Evolutionary conservation across 2,329 filamentous ascomycete genomes (phyloP).

Genomic region (Monilinia polystroma): DNA sequence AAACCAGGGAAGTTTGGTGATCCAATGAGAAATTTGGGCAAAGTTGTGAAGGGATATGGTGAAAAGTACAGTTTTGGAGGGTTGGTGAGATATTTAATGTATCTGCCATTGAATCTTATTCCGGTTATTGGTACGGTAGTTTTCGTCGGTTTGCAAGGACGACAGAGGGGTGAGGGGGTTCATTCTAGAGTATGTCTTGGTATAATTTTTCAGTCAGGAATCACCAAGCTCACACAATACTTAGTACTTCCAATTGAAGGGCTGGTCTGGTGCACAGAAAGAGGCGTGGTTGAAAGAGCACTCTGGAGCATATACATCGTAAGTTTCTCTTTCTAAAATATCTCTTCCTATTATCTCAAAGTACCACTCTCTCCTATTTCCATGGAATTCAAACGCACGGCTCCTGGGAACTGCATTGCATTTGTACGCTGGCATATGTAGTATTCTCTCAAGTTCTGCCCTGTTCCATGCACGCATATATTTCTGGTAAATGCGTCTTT

Average conservation of each 20-base stretch:
- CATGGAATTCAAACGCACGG: background rate
- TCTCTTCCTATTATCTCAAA: background rate
- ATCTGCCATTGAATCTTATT: conserved; percentile 89
- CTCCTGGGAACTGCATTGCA: conserved; percentile 6
- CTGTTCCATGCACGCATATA: background rate
- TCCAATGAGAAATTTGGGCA: conserved; percentile 55
- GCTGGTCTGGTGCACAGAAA: conserved; percentile 66
- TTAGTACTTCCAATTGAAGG: conserved; percentile 89
- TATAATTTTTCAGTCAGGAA: background rate
- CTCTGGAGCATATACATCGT: conserved; percentile 78
- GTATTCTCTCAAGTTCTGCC: background rate
- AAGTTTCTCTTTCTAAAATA: conserved; percentile 40
- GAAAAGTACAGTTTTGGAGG: conserved; percentile 58
- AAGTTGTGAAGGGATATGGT: conserved; percentile 57
- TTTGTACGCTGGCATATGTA: conserved; percentile 1
- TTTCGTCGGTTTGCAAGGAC: conserved; percentile 76
- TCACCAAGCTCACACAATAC: conserved; percentile 35
- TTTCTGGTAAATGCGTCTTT: conserved; percentile 12
- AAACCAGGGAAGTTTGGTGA: conserved; percentile 54
- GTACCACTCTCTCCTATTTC: background rate
- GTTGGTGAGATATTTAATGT: conserved; percentile 66
- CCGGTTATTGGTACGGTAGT: conserved; percentile 80
- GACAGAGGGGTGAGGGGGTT: conserved; percentile 41
- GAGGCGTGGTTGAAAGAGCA: conserved; percentile 69
- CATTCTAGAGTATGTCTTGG: conserved; percentile 53